Conservation (phyloP, 2,329 filamentous ascomycete genomes). For the Penicillium sp. region DNA sequence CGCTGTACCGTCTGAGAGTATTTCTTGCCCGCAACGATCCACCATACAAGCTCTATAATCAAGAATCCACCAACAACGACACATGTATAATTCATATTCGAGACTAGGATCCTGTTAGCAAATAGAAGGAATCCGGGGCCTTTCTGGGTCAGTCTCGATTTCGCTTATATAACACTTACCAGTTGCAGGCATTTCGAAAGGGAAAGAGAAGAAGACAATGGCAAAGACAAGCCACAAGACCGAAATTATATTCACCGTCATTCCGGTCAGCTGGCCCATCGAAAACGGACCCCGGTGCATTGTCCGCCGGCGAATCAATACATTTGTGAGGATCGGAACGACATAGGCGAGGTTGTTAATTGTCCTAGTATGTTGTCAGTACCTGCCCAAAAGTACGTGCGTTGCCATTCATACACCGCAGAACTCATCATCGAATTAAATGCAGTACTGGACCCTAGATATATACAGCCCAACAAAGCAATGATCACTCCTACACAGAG, state of each 20-base stretch:
- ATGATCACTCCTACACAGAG: constrained; percentile 50
- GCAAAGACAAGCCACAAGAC: constrained; percentile 52
- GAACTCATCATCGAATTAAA: constrained; percentile 56
- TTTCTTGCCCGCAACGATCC: constrained; percentile 42
- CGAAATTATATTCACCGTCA: constrained; percentile 46
- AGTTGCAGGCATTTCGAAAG: constrained; percentile 39
- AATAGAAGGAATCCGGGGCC: background rate
- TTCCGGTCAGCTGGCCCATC: constrained; percentile 42
- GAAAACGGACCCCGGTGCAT: constrained; percentile 49
- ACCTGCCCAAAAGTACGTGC: background rate
- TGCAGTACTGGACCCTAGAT: constrained; percentile 65
- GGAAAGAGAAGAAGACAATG: constrained; percentile 51
- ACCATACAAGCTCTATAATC: constrained; percentile 43
- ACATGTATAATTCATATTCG: constrained; percentile 54
- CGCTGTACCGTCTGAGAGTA: constrained; percentile 43
- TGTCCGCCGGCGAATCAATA: constrained; percentile 45
- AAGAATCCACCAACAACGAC: constrained; percentile 47
- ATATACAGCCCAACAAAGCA: constrained; percentile 62
- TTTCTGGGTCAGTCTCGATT: background rate
- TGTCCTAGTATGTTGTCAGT: constrained; percentile 32
- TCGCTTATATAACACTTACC: constrained; percentile 5
- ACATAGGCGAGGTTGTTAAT: constrained; percentile 50
- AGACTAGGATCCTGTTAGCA: constrained; percentile 8
- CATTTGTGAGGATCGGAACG: constrained; percentile 48
- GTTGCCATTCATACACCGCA: constrained; percentile 14